Conservation (phyloP, 2,329 filamentous ascomycete species). For the Coniochaeta sp. region DNA sequence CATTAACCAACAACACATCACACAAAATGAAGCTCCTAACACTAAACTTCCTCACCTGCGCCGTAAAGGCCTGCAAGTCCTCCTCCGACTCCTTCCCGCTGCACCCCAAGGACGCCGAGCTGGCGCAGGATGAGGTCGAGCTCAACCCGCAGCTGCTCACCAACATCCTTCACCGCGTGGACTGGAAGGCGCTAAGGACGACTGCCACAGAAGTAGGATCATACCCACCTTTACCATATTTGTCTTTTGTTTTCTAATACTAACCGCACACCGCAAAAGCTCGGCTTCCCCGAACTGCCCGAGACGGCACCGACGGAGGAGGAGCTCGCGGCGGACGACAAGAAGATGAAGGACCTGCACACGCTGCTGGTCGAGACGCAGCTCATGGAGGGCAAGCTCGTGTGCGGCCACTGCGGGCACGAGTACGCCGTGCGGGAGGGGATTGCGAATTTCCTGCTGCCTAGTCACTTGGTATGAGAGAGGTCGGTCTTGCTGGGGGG, state of each 20-base stretch:
- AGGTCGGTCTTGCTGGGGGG: background rate
- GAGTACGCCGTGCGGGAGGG: constrained; percentile 94
- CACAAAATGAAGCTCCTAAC: constrained; percentile 86
- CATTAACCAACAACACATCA: too few relatives aligned
- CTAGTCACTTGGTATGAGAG: constrained; percentile 75
- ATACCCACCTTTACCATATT: too few relatives aligned
- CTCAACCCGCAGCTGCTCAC: constrained; percentile 73
- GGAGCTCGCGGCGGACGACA: constrained; percentile 57
- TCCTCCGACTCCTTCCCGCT: constrained; percentile 76
- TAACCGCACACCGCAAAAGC: constrained; percentile 50
- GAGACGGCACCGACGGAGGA: constrained; percentile 54
- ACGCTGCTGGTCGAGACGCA: constrained; percentile 81
- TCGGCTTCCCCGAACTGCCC: constrained; percentile 71
- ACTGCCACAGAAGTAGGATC: constrained; percentile 69
- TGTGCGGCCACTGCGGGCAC: constrained; percentile 86
- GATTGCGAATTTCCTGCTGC: constrained; percentile 91
- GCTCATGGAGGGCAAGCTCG: constrained; percentile 79
- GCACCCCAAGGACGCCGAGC: constrained; percentile 85
- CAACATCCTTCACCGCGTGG: constrained; percentile 80
- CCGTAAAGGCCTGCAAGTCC: constrained; percentile 88
- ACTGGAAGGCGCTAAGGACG: constrained; percentile 75
- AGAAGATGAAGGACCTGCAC: constrained; percentile 72
- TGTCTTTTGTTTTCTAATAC: background rate
- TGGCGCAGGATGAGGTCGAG: constrained; percentile 77
- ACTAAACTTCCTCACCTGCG: constrained; percentile 94